These are phyloP conservation scores for Suhomyces prunicola DNA, from an alignment of 805 yeast genomes.

Conservation along the genomic window DNA sequence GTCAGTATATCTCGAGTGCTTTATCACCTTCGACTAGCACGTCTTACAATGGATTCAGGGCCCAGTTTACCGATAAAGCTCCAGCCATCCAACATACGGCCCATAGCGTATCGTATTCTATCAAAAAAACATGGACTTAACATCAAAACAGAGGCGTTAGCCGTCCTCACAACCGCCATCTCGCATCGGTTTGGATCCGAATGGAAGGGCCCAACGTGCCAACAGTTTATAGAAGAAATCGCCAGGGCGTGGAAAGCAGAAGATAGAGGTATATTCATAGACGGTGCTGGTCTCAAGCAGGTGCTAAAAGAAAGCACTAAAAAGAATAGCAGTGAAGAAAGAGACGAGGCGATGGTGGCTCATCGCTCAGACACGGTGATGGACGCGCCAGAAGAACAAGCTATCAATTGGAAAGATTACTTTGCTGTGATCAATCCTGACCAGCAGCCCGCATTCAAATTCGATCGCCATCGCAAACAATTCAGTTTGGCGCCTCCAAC, in stretches of 20 bases:
- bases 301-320: slow-evolving; percentile 56
- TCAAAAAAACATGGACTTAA: slow-evolving; percentile 92
- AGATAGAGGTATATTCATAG: slow-evolving; percentile 82
- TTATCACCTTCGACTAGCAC: neutral
- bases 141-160: slow-evolving; percentile 80
- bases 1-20: neutral
- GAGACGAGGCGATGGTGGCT: slow-evolving; percentile 8
- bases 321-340: neutral
- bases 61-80: slow-evolving; percentile 63
- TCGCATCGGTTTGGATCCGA: slow-evolving; percentile 79
- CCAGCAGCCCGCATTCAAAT: slow-evolving; percentile 61
- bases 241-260: slow-evolving; percentile 86
- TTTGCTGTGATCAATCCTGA: slow-evolving; percentile 63
- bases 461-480: slow-evolving; percentile 60
- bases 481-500: slow-evolving; percentile 39
- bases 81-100: slow-evolving; percentile 80
- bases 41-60: neutral
- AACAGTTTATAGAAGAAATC: slow-evolving; percentile 66
- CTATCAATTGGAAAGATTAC: slow-evolving; percentile 68
- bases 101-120: slow-evolving; percentile 83
- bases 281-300: slow-evolving; percentile 62
- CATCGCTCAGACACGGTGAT: slow-evolving; percentile 18
- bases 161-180: slow-evolving; percentile 66
- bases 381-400: slow-evolving; percentile 18
- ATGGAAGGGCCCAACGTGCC: slow-evolving; percentile 72